Conservation (phyloP, 1,139 yeast species). For the Yamadazyma dushanensis region DNA sequence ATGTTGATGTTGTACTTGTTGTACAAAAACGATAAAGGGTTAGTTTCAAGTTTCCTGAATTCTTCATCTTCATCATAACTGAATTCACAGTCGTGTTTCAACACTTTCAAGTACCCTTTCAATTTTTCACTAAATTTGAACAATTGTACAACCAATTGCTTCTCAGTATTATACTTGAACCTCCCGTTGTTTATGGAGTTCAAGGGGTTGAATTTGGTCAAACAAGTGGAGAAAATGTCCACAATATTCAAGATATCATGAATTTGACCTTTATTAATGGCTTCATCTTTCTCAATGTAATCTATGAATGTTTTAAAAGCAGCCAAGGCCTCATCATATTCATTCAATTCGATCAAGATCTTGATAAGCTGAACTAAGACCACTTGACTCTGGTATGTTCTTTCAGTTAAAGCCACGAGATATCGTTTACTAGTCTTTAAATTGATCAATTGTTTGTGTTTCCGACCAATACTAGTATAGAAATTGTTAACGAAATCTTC, state of each 20-base stretch:
- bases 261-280: conserved; percentile 32
- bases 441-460: conserved; percentile 12
- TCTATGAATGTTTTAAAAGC: conserved; percentile 40
- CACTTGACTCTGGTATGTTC: conserved; percentile 40
- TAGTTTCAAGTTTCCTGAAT: conserved; percentile 13
- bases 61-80: conserved; percentile 26
- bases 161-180: conserved; percentile 29
- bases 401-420: conserved; percentile 31
- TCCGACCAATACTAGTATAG: conserved; percentile 24
- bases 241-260: conserved; percentile 38
- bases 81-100: conserved; percentile 27
- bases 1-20: conserved; percentile 38
- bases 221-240: conserved; percentile 36
- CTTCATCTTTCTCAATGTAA: conserved; percentile 36
- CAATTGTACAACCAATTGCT: conserved; percentile 25
- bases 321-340: conserved; percentile 47
- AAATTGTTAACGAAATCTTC: conserved; percentile 36
- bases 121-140: conserved; percentile 21
- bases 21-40: conserved; percentile 38
- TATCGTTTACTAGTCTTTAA: conserved; percentile 29
- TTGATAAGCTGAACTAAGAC: conserved; percentile 36
- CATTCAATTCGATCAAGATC: conserved; percentile 34
- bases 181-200: conserved; percentile 22
- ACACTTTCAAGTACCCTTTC: conserved; percentile 22
- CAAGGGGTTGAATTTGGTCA: conserved; percentile 39